Conservation (phyloP, 1,284 basidiomycete genomes). For the Athelia psychrophila region DNA sequence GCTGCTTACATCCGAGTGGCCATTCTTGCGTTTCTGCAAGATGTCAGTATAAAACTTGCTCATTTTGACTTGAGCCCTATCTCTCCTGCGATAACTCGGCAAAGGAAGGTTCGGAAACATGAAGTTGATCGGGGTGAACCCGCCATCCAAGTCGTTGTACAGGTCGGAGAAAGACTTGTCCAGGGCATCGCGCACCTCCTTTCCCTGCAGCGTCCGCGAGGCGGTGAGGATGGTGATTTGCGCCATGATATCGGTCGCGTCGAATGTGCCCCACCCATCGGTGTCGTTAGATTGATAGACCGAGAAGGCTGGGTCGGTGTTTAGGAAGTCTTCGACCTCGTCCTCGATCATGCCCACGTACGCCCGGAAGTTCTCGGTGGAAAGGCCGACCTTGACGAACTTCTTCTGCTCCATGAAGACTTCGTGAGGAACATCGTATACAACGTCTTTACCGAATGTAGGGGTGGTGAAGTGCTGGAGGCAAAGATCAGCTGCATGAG, state of each 20-base stretch:
- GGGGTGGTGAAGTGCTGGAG: slow-evolving; percentile 83
- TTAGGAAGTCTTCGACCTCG: slow-evolving; percentile 77
- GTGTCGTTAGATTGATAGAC: slow-evolving; percentile 59
- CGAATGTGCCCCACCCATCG: slow-evolving; percentile 73
- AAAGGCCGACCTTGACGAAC: slow-evolving; percentile 94
- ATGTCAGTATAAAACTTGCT: slow-evolving; percentile 92
- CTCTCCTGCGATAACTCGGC: slow-evolving; percentile 85
- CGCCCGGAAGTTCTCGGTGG: slow-evolving; percentile 86
- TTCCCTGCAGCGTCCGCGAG: slow-evolving; percentile 89
- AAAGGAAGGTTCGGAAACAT: slow-evolving; percentile 63
- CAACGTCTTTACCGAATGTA: slow-evolving; percentile 96
- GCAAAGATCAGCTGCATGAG: slow-evolving; percentile 5
- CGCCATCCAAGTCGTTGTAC: slow-evolving; percentile 91
- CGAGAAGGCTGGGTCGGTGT: slow-evolving; percentile 58
- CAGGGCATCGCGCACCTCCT: slow-evolving; percentile 79
- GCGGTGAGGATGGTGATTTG: slow-evolving; percentile 97
- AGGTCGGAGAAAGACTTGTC: slow-evolving; percentile 86
- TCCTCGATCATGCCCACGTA: slow-evolving; percentile 92
- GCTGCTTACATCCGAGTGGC: slow-evolving; percentile 37
- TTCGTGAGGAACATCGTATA: slow-evolving; percentile 97
- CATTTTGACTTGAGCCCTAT: slow-evolving; percentile 92
- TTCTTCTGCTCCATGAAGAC: slow-evolving; percentile 99
- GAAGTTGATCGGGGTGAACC: slow-evolving; percentile 49
- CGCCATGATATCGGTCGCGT: slow-evolving; percentile 71
- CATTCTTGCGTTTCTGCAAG: slow-evolving; percentile 72